A percentile compares a stretch with the other conserved stretches of the same genome.
phyloP scores from a whole-genome alignment of 2,329 filamentous ascomycete genomes.

The Colletotrichum orbiculare region DNA sequence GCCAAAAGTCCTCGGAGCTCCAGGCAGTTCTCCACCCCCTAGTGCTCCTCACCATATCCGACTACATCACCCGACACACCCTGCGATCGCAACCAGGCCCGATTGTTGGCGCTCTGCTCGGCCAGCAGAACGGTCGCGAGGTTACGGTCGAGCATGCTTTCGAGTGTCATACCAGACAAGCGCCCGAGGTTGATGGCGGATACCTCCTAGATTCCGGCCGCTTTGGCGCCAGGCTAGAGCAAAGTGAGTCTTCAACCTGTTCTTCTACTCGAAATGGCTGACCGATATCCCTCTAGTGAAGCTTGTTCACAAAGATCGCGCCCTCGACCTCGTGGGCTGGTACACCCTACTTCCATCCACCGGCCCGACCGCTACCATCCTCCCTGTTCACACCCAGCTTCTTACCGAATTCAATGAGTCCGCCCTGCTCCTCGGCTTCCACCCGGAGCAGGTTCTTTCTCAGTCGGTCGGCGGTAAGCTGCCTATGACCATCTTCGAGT shows the following conservation, averaged over 20 bases:
- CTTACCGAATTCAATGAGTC: constrained; percentile 83
- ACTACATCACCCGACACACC: constrained; percentile 93
- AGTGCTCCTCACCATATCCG: constrained; percentile 94
- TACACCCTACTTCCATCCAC: constrained; percentile 81
- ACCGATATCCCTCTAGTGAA: constrained; percentile 69
- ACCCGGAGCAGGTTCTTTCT: constrained; percentile 69
- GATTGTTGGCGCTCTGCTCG: constrained; percentile 87
- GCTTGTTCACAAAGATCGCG: constrained; percentile 85
- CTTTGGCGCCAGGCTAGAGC: constrained; percentile 83
- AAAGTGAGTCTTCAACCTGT: constrained; percentile 69
- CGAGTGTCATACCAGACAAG: constrained; percentile 73
- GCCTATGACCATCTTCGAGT: constrained; percentile 92
- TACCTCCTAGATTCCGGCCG: constrained; percentile 74
- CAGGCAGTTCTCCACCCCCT: constrained; percentile 91
- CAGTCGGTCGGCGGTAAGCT: constrained; percentile 79
- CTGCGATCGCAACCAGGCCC: constrained; percentile 80
- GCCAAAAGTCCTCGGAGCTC: constrained; percentile 76
- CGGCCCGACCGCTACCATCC: constrained; percentile 75
- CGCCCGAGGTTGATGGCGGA: constrained; percentile 61
- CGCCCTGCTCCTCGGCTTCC: constrained; percentile 88
- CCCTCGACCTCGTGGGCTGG: constrained; percentile 91
- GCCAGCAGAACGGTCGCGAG: constrained; percentile 89
- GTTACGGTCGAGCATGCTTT: constrained; percentile 95
- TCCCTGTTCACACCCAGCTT: constrained; percentile 83
- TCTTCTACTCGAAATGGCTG: not conserved